Percentiles rank a stretch among this genome's conserved stretches.
Conservation (phyloP, 164 flowering plant genomes). For the Nelumbo lutea region DNA sequence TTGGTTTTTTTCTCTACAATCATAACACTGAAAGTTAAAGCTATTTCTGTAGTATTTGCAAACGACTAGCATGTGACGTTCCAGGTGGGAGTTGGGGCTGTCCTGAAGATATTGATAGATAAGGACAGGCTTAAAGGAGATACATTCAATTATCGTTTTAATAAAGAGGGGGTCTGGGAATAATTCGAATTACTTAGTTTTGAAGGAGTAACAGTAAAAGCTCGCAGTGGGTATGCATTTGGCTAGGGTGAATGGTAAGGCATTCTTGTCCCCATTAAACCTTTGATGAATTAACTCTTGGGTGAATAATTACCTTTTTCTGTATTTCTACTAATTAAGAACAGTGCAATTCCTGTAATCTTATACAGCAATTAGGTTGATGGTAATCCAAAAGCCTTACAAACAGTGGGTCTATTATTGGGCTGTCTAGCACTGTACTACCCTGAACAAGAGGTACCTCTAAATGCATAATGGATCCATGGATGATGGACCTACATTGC, state of each 20-base stretch:
- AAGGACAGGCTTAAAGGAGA: background rate
- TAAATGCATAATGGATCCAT: too few relatives aligned
- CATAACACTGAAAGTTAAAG: background rate
- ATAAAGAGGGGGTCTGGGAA: background rate
- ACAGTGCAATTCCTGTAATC: background rate
- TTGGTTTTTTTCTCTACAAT: background rate
- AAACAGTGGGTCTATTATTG: background rate
- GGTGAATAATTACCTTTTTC: background rate
- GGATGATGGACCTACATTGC: too few relatives aligned
- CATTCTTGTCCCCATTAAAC: background rate
- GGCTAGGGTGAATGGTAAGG: background rate
- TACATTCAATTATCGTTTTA: background rate
- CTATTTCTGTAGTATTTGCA: background rate
- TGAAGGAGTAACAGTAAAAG: background rate
- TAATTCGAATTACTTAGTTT: background rate
- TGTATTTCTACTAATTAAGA: background rate
- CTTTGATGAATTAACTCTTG: background rate
- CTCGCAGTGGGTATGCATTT: background rate
- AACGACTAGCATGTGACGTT: too few relatives aligned
- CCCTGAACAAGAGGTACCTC: too few relatives aligned
- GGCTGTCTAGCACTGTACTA: too few relatives aligned
- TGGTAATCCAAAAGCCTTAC: background rate
- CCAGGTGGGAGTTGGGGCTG: background rate
- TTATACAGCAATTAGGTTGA: background rate
- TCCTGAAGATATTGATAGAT: background rate